Percentiles rank a stretch among this genome's conserved stretches.
phyloP scores from a whole-genome alignment of 164 flowering plant species.

The Litsea cubeba region DNA sequence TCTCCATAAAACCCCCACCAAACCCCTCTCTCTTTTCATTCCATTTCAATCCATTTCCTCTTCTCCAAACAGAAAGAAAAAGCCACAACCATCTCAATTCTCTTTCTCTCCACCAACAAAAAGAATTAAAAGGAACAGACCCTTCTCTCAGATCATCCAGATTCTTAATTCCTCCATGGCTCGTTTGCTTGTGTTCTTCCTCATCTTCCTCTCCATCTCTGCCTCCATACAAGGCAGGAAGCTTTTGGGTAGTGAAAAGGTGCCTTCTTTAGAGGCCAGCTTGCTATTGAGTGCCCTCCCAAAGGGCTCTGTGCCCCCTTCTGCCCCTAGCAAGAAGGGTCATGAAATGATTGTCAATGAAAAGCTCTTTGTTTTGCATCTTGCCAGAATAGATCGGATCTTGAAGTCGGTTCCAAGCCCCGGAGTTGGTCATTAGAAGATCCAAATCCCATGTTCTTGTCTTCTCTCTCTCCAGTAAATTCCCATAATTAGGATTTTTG shows the following conservation, averaged over 20 bases:
- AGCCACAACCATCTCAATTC: neutral
- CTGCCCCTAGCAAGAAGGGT: conserved; percentile 52
- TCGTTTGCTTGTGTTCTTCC: neutral
- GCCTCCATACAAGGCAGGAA: neutral
- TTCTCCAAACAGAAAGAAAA: neutral
- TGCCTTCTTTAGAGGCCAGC: conserved; percentile 14
- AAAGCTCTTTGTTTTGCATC: conserved; percentile 43
- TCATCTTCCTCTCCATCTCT: neutral
- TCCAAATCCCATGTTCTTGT: neutral
- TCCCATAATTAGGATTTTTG: neutral
- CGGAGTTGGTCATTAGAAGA: conserved; percentile 40
- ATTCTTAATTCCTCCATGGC: neutral
- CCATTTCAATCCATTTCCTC: neutral
- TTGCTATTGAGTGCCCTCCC: conserved; percentile 40
- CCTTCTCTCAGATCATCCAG: neutral
- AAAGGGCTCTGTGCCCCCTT: conserved; percentile 45
- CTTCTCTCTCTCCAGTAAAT: neutral
- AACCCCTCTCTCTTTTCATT: neutral
- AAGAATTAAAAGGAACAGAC: neutral
- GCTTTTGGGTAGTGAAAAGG: conserved; percentile 6
- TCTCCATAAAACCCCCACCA: neutral
- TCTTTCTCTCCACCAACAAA: neutral
- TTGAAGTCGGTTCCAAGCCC: conserved; percentile 61
- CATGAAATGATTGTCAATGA: conserved; percentile 25
- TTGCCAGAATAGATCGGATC: conserved; percentile 35